A percentile compares a stretch with the other conserved stretches of the same genome.
phyloP scores from a whole-genome alignment of 306 rosid species.

The Luffa aegyptiaca region DNA sequence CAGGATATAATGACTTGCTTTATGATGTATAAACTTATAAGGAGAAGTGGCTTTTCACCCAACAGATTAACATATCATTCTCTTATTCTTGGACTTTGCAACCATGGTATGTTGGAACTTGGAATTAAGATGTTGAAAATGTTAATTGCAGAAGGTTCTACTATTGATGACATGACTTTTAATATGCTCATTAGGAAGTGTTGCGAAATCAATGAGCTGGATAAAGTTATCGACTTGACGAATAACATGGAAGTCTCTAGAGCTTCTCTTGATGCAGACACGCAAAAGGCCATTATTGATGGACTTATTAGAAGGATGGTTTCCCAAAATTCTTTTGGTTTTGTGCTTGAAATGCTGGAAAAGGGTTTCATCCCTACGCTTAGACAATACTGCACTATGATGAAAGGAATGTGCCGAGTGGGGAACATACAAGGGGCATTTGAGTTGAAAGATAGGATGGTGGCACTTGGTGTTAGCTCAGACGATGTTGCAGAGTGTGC shows the following conservation, averaged over 20 bases:
- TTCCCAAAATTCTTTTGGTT: conserved; percentile 30
- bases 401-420: conserved; percentile 65
- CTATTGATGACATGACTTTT: conserved; percentile 40
- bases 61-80: conserved; percentile 55
- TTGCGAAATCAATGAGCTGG: conserved; percentile 39
- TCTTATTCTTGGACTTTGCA: conserved; percentile 49
- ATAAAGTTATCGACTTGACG: conserved; percentile 37
- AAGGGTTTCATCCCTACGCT: conserved; percentile 45
- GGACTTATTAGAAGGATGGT: conserved; percentile 37
- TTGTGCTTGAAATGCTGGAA: conserved; percentile 47
- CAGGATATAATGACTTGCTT: conserved; percentile 28
- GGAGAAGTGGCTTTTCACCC: conserved; percentile 28
- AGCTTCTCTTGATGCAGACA: conserved; percentile 32
- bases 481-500: conserved; percentile 58
- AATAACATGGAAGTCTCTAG: conserved; percentile 30
- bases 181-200: conserved; percentile 51
- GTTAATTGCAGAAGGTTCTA: conserved; percentile 34
- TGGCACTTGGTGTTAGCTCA: conserved; percentile 36
- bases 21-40: conserved; percentile 30
- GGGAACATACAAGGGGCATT: conserved; percentile 58
- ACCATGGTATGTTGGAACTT: conserved; percentile 43
- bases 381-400: conserved; percentile 44
- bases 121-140: conserved; percentile 50
- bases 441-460: conserved; percentile 50
- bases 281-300: conserved; percentile 37